phyloP scores from a whole-genome alignment of 345 rosid genomes.

The Salix udensis region DNA sequence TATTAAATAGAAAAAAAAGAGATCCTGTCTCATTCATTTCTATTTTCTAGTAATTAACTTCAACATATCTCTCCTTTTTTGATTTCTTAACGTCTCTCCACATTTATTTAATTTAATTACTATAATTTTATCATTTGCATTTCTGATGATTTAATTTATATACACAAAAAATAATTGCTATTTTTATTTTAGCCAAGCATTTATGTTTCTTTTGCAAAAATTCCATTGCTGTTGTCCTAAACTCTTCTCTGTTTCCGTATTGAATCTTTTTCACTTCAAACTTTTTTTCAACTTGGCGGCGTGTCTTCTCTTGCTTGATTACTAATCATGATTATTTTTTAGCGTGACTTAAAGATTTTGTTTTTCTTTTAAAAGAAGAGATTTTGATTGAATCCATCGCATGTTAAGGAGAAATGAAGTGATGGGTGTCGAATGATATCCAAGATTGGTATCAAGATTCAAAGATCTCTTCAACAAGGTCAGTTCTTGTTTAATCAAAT shows the following conservation, averaged over 20 bases:
- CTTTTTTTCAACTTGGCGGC: conserved; percentile 11
- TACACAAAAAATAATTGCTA: neutral
- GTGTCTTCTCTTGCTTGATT: conserved; percentile 14
- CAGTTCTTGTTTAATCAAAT: neutral
- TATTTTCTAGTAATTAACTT: neutral
- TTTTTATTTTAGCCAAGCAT: neutral
- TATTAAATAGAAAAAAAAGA: neutral
- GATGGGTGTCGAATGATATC: neutral
- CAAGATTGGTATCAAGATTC: neutral
- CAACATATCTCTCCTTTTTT: neutral
- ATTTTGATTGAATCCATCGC: neutral
- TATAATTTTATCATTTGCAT: neutral
- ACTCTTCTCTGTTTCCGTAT: neutral
- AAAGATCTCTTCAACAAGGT: conserved; percentile 10
- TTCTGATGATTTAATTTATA: neutral
- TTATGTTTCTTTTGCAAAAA: neutral
- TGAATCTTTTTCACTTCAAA: neutral
- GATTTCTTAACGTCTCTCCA: neutral
- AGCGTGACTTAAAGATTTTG: conserved; percentile 1
- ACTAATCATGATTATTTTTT: neutral
- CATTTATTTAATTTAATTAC: neutral
- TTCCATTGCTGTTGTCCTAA: neutral
- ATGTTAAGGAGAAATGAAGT: conserved; percentile 3
- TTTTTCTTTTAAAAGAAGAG: neutral
- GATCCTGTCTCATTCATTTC: neutral